These are phyloP conservation scores for Candida rishiriensis DNA, from an alignment of 805 yeast species.

Conservation along the genomic window DNA sequence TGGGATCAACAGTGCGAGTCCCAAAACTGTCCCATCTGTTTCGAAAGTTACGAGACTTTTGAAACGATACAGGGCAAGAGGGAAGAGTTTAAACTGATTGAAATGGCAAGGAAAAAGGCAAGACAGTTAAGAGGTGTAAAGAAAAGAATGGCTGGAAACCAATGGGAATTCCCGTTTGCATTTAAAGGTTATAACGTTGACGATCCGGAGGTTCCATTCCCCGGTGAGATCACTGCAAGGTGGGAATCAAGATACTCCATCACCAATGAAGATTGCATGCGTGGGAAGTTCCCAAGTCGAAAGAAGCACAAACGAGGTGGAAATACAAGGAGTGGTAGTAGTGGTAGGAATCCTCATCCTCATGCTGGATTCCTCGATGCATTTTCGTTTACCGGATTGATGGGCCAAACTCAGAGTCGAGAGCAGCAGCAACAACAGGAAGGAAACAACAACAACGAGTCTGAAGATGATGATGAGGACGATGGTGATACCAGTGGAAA, in stretches of 20 bases:
- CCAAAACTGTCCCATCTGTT: constrained; percentile 39
- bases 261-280: constrained; percentile 6
- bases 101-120: background rate
- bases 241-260: constrained; percentile 11
- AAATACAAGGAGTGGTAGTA: background rate
- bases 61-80: constrained; percentile 1
- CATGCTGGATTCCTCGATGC: no score
- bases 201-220: constrained; percentile 27
- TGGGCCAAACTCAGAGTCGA: no score
- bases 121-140: background rate
- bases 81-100: background rate
- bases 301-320: background rate
- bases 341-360: no score
- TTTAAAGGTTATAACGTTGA: constrained; percentile 16
- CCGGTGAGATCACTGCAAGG: constrained; percentile 24
- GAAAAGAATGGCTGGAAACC: background rate
- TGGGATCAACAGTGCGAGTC: constrained; percentile 15
- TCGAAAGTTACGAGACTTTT: constrained; percentile 29
- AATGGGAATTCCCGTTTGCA: constrained; percentile 9
- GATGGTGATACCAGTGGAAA: constrained; percentile 6
- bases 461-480: constrained; percentile 8
- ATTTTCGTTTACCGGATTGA: no score
- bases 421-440: no score
- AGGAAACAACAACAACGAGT: background rate
- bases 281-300: background rate